phyloP scores from a whole-genome alignment of 2,329 filamentous ascomycete genomes.

The Bipolaris bicolor region DNA sequence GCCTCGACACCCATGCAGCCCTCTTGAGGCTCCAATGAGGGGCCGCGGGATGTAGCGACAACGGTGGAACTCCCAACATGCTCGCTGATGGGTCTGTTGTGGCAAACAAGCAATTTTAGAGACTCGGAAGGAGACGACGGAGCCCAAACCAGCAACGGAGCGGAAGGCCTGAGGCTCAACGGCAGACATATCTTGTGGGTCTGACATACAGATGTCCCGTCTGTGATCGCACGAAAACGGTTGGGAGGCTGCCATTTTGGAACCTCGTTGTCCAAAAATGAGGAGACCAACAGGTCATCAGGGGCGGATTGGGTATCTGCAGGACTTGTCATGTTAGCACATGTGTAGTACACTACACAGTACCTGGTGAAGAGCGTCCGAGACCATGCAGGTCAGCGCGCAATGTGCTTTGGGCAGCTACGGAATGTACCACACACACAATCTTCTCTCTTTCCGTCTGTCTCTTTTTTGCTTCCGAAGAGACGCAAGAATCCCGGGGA shows the following conservation, averaged over 20 bases:
- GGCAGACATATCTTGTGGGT: constrained; percentile 14
- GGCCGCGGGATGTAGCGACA: neutral
- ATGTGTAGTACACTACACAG: too few species aligned
- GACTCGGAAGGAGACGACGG: constrained; percentile 8
- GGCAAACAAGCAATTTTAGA: neutral
- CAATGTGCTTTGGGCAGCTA: neutral
- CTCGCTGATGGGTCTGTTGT: neutral
- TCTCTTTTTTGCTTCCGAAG: neutral
- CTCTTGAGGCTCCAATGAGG: neutral
- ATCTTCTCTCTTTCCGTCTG: neutral
- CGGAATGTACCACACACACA: neutral
- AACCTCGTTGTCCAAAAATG: neutral
- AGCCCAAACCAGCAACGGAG: constrained; percentile 10
- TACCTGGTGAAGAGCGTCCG: neutral
- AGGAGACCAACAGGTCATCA: neutral
- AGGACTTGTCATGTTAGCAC: neutral
- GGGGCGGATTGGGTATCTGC: neutral
- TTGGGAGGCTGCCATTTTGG: neutral
- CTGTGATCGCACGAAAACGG: neutral
- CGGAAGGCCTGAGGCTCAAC: constrained; percentile 8
- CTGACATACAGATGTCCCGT: neutral
- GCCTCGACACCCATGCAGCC: neutral
- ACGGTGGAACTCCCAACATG: neutral
- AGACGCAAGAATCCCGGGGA: neutral
- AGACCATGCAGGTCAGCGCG: neutral